A percentile compares a stretch with the other conserved stretches of the same genome.
Conservation (phyloP, 2,329 filamentous ascomycete genomes). For the Arthroderma sp. region DNA sequence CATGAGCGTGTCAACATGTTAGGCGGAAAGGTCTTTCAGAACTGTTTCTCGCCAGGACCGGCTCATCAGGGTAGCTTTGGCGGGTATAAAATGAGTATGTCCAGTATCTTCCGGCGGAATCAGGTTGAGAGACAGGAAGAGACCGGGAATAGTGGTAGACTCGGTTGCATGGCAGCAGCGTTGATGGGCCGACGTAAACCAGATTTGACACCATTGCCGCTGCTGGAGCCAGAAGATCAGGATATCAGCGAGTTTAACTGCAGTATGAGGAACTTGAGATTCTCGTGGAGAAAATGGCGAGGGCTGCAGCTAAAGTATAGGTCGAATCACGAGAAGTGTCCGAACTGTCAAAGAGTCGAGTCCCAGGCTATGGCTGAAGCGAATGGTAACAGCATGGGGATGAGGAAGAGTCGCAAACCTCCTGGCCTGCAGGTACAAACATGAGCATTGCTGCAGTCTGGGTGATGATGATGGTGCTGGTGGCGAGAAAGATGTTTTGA, state of each 20-base stretch:
- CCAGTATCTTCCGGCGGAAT: background rate
- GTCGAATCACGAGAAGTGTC: background rate
- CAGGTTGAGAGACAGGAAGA: background rate
- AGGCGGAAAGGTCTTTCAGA: background rate
- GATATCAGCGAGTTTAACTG: background rate
- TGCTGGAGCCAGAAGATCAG: background rate
- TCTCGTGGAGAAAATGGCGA: conserved; percentile 4
- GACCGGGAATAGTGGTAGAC: too few relatives aligned
- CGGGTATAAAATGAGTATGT: background rate
- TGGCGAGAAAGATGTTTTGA: too few relatives aligned
- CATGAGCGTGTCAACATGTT: conserved; percentile 1
- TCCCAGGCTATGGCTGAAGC: background rate
- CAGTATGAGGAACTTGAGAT: background rate
- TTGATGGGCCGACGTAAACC: too few relatives aligned
- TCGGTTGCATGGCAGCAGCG: too few relatives aligned
- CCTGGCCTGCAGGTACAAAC: background rate
- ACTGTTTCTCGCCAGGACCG: conserved; percentile 4
- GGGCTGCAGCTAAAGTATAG: background rate
- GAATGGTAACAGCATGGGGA: background rate
- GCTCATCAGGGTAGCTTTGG: background rate
- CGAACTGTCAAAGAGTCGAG: background rate
- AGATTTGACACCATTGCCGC: background rate
- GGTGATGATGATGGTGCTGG: background rate
- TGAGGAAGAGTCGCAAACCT: background rate
- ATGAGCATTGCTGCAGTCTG: too few relatives aligned